Percentiles rank a stretch among this genome's conserved stretches.
phyloP scores from a whole-genome alignment of 495 filamentous ascomycete species.

The Xylaria longipes region DNA sequence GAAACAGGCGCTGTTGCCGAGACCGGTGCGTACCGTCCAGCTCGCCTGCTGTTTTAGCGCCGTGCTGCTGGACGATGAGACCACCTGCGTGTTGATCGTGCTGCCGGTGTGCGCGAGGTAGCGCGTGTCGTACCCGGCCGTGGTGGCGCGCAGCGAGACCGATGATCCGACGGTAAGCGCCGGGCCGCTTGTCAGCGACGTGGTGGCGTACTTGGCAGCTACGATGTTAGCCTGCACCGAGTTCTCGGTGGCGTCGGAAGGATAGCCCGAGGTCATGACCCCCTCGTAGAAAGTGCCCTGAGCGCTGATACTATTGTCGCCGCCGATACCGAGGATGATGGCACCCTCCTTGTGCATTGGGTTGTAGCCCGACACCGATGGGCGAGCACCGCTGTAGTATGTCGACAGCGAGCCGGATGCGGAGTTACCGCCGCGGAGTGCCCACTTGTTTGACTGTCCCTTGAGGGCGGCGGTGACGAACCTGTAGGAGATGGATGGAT shows the following conservation, averaged over 20 bases:
- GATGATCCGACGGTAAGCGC: constrained; percentile 55
- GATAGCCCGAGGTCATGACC: constrained; percentile 65
- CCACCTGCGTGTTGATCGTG: constrained; percentile 58
- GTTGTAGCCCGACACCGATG: constrained; percentile 55
- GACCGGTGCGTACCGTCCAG: constrained; percentile 61
- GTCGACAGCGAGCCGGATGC: constrained; percentile 61
- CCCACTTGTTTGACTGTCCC: constrained; percentile 58
- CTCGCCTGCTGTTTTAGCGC: constrained; percentile 57
- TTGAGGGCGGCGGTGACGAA: constrained; percentile 62
- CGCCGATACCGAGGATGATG: constrained; percentile 64
- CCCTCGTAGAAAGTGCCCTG: constrained; percentile 70
- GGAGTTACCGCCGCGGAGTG: constrained; percentile 61
- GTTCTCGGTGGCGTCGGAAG: constrained; percentile 60
- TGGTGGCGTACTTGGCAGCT: constrained; percentile 58
- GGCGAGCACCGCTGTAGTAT: constrained; percentile 60
- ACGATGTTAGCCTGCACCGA: constrained; percentile 65
- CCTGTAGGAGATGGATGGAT: constrained; percentile 56
- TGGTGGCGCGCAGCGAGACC: constrained; percentile 59
- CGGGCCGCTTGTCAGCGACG: constrained; percentile 52
- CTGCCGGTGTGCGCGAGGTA: constrained; percentile 56
- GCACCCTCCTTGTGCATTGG: constrained; percentile 67
- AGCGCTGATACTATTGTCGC: constrained; percentile 53
- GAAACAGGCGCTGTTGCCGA: constrained; percentile 58
- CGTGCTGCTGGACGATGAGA: constrained; percentile 56
- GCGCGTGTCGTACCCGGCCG: constrained; percentile 55